These are phyloP conservation scores for Dendryphion nanum DNA, from an alignment of 2,329 filamentous ascomycete genomes.

Conservation along the genomic window DNA sequence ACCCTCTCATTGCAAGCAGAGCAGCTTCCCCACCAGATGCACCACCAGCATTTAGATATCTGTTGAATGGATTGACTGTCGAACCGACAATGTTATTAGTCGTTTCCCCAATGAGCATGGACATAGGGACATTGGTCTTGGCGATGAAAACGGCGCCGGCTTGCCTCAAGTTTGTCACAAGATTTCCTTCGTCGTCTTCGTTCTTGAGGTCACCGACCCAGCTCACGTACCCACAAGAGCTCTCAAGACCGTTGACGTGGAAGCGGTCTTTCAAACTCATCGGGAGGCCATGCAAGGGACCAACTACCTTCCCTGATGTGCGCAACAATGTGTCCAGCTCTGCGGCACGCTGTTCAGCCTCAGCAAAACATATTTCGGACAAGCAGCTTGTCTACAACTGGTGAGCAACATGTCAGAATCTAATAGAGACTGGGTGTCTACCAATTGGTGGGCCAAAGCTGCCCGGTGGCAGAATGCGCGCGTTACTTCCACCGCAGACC, in stretches of 20 bases:
- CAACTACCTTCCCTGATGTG: slow-evolving; percentile 38
- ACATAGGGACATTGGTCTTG: slow-evolving; percentile 50
- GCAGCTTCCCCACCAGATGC: slow-evolving; percentile 62
- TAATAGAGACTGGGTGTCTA: too few species aligned
- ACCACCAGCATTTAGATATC: slow-evolving; percentile 58
- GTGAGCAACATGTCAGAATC: too few species aligned
- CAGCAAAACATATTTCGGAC: slow-evolving; percentile 36
- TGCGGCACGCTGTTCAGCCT: slow-evolving; percentile 29
- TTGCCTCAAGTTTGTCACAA: slow-evolving; percentile 25
- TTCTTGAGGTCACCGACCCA: slow-evolving; percentile 19
- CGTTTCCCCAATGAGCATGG: slow-evolving; percentile 45
- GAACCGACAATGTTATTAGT: slow-evolving; percentile 58
- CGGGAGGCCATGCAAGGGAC: slow-evolving; percentile 51
- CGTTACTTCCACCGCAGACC: slow-evolving; percentile 37
- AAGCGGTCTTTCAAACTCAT: slow-evolving; percentile 61
- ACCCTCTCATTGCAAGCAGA: slow-evolving; percentile 55
- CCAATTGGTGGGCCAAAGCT: slow-evolving; percentile 55
- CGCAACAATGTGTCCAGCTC: slow-evolving; percentile 27
- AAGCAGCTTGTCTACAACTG: slow-evolving; percentile 50
- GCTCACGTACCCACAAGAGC: slow-evolving; percentile 55
- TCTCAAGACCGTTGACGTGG: slow-evolving; percentile 54
- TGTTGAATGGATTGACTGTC: slow-evolving; percentile 60
- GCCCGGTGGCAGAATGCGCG: slow-evolving; percentile 50
- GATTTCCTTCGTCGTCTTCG: slow-evolving; percentile 13
- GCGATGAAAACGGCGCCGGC: slow-evolving; percentile 47